Evolutionary conservation across 495 filamentous ascomycete species (phyloP).

Genomic region (Darksidea phi): DNA sequence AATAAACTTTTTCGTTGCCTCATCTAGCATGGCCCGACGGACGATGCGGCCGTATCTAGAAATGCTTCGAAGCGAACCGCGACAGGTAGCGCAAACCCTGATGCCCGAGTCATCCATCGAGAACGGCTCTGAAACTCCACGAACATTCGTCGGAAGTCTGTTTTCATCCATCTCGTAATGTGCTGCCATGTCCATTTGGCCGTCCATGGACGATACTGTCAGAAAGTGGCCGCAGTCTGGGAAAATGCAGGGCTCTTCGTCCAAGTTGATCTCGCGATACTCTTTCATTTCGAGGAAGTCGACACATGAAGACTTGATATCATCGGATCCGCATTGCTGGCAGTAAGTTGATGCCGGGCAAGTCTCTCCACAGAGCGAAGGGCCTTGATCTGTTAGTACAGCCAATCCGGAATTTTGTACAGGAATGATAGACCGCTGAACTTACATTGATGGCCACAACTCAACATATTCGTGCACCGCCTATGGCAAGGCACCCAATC

Average conservation of each 20-base stretch:
- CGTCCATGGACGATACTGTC: slow-evolving; percentile 62
- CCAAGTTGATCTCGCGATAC: slow-evolving; percentile 58
- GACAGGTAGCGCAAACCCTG: slow-evolving; percentile 58
- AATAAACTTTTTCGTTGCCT: slow-evolving; percentile 67
- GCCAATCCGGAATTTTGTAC: slow-evolving; percentile 8
- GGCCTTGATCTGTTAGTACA: slow-evolving; percentile 57
- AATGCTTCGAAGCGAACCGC: slow-evolving; percentile 60
- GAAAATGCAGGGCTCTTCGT: slow-evolving; percentile 61
- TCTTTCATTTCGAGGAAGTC: slow-evolving; percentile 53
- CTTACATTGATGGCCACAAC: slow-evolving; percentile 53
- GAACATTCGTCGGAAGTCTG: no score
- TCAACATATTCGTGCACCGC: slow-evolving; percentile 57
- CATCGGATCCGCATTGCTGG: slow-evolving; percentile 34
- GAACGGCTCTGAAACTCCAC: slow-evolving; percentile 55
- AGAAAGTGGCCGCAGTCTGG: slow-evolving; percentile 66
- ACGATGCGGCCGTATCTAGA: slow-evolving; percentile 67
- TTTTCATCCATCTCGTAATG: slow-evolving; percentile 55
- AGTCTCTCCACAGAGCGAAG: slow-evolving; percentile 24
- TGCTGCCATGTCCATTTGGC: slow-evolving; percentile 59
- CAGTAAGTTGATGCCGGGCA: slow-evolving; percentile 49
- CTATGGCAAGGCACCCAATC: slow-evolving; percentile 65
- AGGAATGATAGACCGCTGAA: slow-evolving; percentile 17
- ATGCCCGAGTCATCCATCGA: slow-evolving; percentile 51
- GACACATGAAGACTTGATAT: slow-evolving; percentile 50
- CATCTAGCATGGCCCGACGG: slow-evolving; percentile 62